Base-by-base conservation (phyloP, 106 monocot genomes). In the Gastrodia elata region DNA sequence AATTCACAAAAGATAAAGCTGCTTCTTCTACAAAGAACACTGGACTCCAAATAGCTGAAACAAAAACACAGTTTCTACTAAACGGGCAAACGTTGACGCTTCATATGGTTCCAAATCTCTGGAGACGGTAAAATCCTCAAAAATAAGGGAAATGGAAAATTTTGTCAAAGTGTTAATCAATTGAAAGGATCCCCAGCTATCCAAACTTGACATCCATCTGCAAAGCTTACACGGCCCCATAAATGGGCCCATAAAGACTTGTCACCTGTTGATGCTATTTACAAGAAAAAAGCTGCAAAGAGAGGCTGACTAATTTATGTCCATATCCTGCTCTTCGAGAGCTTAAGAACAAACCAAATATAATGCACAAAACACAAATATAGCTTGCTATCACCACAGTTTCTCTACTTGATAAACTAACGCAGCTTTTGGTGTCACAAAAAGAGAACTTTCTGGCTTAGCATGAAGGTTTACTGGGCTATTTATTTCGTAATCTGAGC, bases 261-360 rank as follows among this genome's bases (percentile, higher is more conserved):
- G 61, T 3, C 30, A 61, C 9, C 61, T 32, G 32, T 61, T 32
- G 26, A 13, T 61, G 32, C 4, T 61, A 61, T 52, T 52, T 32
- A 61, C 30, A 15, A 14, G 61, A 61, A 61, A 44, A 61, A 61
- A 61, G 13, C 14, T 32, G 4, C 32, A 8, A 61, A 61, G 30
- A n/a, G 61, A 61, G 13, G 28, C 32, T 61, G 61, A 61, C 27
- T 14, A 30, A 61, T 24, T 61, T 9, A 30, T 10, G 27, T 33
- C 32, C 61, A 30, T 61, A 27, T n/a, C 67, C 20, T 67, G 36
- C 33, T 72, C n/a, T 3, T 33, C 33, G 39, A 24, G 16, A 32
- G 34, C 46, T 77, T 22, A 76, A 68, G 39, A 70, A 58, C 77
- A 55, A 70, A 32, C 49, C 16, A 1, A 48, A 57, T 58, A 70